phyloP scores from a whole-genome alignment of 2,329 filamentous ascomycete species.

The Botrytis paeoniae region DNA sequence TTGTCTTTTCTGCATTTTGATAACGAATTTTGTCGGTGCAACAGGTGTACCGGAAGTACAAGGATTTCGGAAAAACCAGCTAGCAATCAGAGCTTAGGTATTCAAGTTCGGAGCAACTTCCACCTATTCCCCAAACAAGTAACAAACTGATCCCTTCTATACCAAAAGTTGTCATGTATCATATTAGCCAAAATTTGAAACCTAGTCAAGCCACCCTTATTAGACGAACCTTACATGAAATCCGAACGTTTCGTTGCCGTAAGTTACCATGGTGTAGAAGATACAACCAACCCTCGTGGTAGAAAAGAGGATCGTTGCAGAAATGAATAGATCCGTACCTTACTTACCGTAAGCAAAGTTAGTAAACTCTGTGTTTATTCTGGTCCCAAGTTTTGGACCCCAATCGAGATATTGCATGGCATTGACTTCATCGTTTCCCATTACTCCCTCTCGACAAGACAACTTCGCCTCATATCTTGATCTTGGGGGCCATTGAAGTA shows the following conservation, averaged over 20 bases:
- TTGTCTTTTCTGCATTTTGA: neutral
- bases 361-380: neutral
- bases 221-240: neutral
- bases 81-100: neutral
- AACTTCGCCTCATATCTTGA: constrained; percentile 10
- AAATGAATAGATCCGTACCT: constrained; percentile 9
- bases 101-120: neutral
- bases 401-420: constrained; percentile 7
- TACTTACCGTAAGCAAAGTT: neutral
- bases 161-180: constrained; percentile 4
- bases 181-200: constrained; percentile 16
- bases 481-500: constrained; percentile 1
- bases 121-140: constrained; percentile 4
- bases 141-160: neutral
- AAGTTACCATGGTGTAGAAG: constrained; percentile 7
- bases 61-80: neutral
- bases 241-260: constrained; percentile 3
- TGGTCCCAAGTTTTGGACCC: neutral
- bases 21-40: neutral
- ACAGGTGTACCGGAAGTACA: neutral
- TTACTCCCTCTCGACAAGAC: neutral
- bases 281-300: constrained; percentile 10
- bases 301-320: constrained; percentile 10
- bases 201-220: constrained; percentile 7
- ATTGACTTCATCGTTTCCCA: constrained; percentile 7